A percentile compares a stretch with the other conserved stretches of the same genome.
These are phyloP conservation scores for Dittrichia graveolens DNA, from an alignment of 129 eudicot species.

Conservation along the genomic window DNA sequence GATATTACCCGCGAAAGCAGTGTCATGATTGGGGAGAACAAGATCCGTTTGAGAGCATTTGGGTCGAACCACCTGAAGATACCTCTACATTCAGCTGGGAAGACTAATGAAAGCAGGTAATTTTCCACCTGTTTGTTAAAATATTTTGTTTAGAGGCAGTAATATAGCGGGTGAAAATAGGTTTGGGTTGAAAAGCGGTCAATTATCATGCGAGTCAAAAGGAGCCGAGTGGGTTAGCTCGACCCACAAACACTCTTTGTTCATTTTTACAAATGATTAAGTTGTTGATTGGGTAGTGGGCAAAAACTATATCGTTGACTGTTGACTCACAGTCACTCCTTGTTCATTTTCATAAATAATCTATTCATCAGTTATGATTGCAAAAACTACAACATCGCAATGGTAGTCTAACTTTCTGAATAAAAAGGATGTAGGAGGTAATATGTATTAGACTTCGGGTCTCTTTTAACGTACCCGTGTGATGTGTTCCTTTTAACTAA, in stretches of 20 bases:
- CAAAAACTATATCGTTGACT: too few relatives aligned
- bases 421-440: not conserved
- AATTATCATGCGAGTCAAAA: not conserved
- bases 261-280: too few relatives aligned
- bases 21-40: slow-evolving; percentile 95
- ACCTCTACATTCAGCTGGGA: slow-evolving; percentile 49
- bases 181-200: slow-evolving; percentile 2
- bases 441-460: slow-evolving; percentile 7
- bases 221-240: not conserved
- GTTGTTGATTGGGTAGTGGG: too few relatives aligned
- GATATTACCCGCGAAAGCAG: slow-evolving; percentile 85
- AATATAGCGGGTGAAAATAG: not conserved
- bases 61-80: slow-evolving; percentile 90
- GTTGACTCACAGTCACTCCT: not conserved
- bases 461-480: not conserved
- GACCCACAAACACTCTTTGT: not conserved
- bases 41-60: slow-evolving; percentile 90
- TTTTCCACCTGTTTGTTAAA: slow-evolving; percentile 7
- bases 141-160: not conserved
- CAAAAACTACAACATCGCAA: not conserved
- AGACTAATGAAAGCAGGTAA: slow-evolving; percentile 41
- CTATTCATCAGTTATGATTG: not conserved
- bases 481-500: not conserved
- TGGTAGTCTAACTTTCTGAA: not conserved
- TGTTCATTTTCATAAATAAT: not conserved